Evolutionary conservation across 345 rosid species (phyloP), one percentile per base, ranked within the genome.

Genomic region (Bruguiera parviflora): DNA sequence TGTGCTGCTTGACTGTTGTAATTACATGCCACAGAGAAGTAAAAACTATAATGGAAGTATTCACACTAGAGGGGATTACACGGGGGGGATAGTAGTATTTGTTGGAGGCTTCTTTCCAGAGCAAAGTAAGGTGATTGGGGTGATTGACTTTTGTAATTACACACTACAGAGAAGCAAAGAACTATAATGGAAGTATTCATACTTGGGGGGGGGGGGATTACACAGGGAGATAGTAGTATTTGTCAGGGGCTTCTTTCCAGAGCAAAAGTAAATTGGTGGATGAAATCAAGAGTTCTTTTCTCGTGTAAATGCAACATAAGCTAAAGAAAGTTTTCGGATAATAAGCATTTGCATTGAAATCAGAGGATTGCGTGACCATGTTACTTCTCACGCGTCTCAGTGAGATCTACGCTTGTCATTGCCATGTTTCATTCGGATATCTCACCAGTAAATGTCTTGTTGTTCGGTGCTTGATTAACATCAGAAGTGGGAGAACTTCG

Each of bases 91-190:
- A 18, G 28, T 58, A 22, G n/a, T 29, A 15, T 9, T 51, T 58
- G 16, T 62, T 53, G 64, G 53, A 57, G 33, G 35, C 64, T 53
- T 49, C 64, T 29, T 62, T 62, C 63, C 24, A 49, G 64, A 60
- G 60, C 61, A 43, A 55, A 7, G 15, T 62, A 52, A 51, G n/a
- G 60, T 49, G 64, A 52, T 21, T 49, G 53, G 33, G 68, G 27
- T 29, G 53, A 64, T 59, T 58, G 33, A 53, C 43, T 11, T 64
- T 49, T 67, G 73, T 70, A 69, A 73, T 65, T 57, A 33, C 70
- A 70, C 77, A 52, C 61, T 59, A 11, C 9, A 25, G 24, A 46
- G 66, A 27, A 63, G 58, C 55, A 53, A 64, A 20, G n/a, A 47
- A 28, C 52, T 37, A 20, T 31, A 32, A 28, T 39, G 63, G 55